Evolutionary conservation across 2,329 filamentous ascomycete species (phyloP), one percentile per base, ranked within the genome.

Genomic region (Mycogone perniciosa): DNA sequence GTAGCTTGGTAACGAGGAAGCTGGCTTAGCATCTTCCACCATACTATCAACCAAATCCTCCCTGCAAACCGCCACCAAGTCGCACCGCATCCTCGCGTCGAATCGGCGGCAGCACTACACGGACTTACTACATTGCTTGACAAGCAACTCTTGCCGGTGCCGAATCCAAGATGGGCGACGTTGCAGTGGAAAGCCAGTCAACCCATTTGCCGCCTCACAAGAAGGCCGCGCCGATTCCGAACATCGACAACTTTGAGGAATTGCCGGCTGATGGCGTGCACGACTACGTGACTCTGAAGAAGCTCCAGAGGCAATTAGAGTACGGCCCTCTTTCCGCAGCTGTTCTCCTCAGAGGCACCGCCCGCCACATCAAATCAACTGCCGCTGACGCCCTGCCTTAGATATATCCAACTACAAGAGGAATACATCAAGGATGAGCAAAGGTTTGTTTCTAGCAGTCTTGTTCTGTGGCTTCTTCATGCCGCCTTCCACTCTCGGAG

Each of bases 371-470:
- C 29, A 13, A 46, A 30, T 42, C n/a, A 34, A 60, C 40, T 57
- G 54, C 50, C 46, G 39, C 65, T 71, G 56, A 56, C 51, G 33
- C 51, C 57, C 61, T 30, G 20, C 4, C 30, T 11, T 10, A 89
- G 86, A 70, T 89, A 95, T 71, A 96, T 97, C 68, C 89, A 96
- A 72, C 80, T 99, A 62, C 93, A 99, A 75, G 93, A 99, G 73
- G 93, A 99, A 70, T 99, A 99, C 73, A 99, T 99, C 83, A 99
- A 99, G 76, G 93, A 99, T 82, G 93, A 99, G 78, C 93, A 99
- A 76, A 85, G 89, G 86, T 88, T 72, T 50, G 67, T 54, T 26
- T 4, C 10, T 6, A 8, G 5, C 34, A 7, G 5, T 20, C 4
- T 8, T 13, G 7, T n/a, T 27, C 5, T 11, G 33, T 8, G 11